Percentiles rank a stretch among this genome's conserved stretches.
Conservation (phyloP, 305 asterid species). For the Solanum hybrid region DNA sequence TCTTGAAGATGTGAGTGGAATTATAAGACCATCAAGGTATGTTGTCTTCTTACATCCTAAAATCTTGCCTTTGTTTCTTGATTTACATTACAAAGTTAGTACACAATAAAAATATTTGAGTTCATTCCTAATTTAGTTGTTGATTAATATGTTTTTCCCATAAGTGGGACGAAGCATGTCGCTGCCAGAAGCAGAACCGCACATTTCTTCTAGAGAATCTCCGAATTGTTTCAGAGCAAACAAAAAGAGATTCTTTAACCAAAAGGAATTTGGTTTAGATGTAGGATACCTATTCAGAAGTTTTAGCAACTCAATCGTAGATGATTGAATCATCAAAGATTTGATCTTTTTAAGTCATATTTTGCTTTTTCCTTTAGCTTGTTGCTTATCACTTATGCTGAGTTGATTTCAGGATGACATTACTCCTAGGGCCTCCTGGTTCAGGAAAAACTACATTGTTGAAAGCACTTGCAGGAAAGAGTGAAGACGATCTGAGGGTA, state of each 20-base stretch:
- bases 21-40: conserved; percentile 71
- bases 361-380: neutral
- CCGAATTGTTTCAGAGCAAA: neutral
- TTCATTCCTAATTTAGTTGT: neutral
- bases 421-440: conserved; percentile 87
- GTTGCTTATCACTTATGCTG: neutral
- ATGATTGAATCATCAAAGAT: neutral
- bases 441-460: conserved; percentile 80
- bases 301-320: neutral
- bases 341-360: neutral
- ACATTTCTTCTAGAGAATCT: neutral
- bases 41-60: neutral
- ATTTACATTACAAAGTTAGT: neutral
- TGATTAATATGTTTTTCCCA: neutral
- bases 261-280: neutral
- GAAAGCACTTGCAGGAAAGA: conserved; percentile 62
- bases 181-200: neutral
- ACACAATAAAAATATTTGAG: neutral
- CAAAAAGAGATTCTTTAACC: neutral
- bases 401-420: conserved; percentile 48
- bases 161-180: neutral
- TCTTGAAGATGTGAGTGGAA: conserved; percentile 60
- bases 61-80: neutral
- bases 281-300: neutral
- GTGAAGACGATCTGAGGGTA: conserved; percentile 61